Evolutionary conservation across 768 basidiomycete species (phyloP), one percentile per base, ranked within the genome.

Genomic region (Cyathus striatus): DNA sequence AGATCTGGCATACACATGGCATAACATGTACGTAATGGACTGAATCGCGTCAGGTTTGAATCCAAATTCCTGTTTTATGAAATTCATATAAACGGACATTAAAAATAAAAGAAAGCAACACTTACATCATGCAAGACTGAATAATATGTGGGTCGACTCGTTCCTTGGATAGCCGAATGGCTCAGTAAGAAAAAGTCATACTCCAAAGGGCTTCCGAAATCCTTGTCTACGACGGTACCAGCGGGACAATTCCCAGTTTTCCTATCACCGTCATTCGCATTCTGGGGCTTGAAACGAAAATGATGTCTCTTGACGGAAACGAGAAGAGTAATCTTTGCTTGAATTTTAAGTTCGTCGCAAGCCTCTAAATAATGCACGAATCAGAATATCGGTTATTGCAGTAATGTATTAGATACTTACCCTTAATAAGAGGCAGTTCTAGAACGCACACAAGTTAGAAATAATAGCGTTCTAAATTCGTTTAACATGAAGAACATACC

Each of bases 271-370:
- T 83, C 76, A 6, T 49, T 24, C 0, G 48, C 45, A 4, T 51
- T 40, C 25, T 56, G 50, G 0, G 69, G 56, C 40, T 37, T 37
- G n/a, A 26, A 66, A 55, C 78, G 69, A 37, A 81, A 71, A 41
- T 83, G 83, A 52, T 86, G 83, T 2, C 83, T 70, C 55, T 91
- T 92, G 1, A 85, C 86, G 3, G 90, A 89, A 26, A 92, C 66
- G 40, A 91, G 74, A 12, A 91, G 62, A 0, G 90, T 91, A n/a
- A 91, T 83, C 44, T 75, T 79, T 0, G 82, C 78, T 0, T 62
- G 66, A 22, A 88, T 76, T 3, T 69, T 66, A 0, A 80, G 50
- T 1, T 73, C 69, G 0, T 43, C 42, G 50, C 86, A 90, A 2
- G 87, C 87, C 22, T 42, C 86, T 90, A 47, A 4, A 34, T 17